Percentiles rank a stretch among this genome's conserved stretches.
Conservation (phyloP, 768 basidiomycete species). For the Auricularia sp. region DNA sequence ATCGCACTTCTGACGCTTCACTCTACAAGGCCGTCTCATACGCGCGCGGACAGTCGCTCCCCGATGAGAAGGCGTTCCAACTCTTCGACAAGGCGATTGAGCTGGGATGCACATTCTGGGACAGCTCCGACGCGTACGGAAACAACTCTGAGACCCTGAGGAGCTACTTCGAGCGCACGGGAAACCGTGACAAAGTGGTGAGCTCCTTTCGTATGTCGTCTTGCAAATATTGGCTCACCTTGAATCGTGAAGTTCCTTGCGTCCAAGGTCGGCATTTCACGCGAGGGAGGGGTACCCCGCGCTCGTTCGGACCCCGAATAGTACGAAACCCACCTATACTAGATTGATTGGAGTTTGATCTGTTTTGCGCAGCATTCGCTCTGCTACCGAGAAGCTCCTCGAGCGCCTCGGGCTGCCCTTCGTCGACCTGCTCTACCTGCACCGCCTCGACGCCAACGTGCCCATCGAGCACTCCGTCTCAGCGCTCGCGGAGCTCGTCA, state of each 20-base stretch:
- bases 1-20: too few species aligned
- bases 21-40: not conserved
- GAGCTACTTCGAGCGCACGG: not conserved
- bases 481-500: constrained; percentile 15
- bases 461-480: constrained; percentile 14
- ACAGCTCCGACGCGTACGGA: not conserved
- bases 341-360: not conserved
- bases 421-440: constrained; percentile 4
- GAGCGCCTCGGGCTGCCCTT: not conserved
- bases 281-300: too few species aligned
- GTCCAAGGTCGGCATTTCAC: too few species aligned
- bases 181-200: not conserved
- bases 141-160: not conserved
- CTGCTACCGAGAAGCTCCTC: not conserved
- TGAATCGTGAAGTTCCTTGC: too few species aligned
- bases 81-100: not conserved
- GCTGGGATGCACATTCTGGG: not conserved
- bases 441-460: constrained; percentile 12
- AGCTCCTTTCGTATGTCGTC: not conserved
- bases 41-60: not conserved
- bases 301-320: too few species aligned
- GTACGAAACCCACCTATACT: not conserved
- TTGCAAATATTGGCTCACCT: too few species aligned
- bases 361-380: not conserved
- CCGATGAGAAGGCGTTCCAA: not conserved